A percentile compares a stretch with the other conserved stretches of the same genome.
These are phyloP conservation scores for Arthrobotrys sphaeroides DNA, from an alignment of 2,329 filamentous ascomycete genomes.

Conservation along the genomic window DNA sequence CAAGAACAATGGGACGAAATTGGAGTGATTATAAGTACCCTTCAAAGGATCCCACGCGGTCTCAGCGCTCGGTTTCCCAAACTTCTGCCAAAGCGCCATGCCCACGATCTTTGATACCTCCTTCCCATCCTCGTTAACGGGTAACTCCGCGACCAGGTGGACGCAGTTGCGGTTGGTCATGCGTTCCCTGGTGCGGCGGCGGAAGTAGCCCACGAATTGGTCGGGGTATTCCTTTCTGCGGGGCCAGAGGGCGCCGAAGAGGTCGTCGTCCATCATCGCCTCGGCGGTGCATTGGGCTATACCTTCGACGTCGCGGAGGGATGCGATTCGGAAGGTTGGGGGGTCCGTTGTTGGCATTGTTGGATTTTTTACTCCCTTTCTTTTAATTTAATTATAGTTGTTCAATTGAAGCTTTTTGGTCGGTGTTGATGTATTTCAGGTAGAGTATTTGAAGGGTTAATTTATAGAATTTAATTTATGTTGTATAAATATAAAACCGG, in stretches of 20 bases:
- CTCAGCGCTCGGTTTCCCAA: constrained; percentile 18
- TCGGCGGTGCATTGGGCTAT: constrained; percentile 32
- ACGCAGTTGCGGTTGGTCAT: constrained; percentile 24
- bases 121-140: constrained; percentile 6
- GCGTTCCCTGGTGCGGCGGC: constrained; percentile 15
- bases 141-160: constrained; percentile 26
- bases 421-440: no score
- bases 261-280: constrained; percentile 38
- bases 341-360: constrained; percentile 8
- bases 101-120: constrained; percentile 19
- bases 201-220: constrained; percentile 27
- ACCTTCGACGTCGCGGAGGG: constrained; percentile 22
- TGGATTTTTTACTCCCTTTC: neutral
- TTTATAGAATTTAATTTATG: neutral
- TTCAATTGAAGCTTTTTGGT: neutral
- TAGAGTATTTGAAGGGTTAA: neutral
- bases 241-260: constrained; percentile 45
- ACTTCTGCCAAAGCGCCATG: constrained; percentile 44
- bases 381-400: no score
- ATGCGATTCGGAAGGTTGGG: constrained; percentile 32
- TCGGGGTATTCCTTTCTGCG: constrained; percentile 20
- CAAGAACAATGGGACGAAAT: neutral
- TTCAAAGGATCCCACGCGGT: constrained; percentile 30
- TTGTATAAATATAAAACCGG: no score
- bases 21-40: constrained; percentile 17